These are phyloP conservation scores for Penicillium sp. DNA, from an alignment of 2,329 filamentous ascomycete species.

Conservation along the genomic window DNA sequence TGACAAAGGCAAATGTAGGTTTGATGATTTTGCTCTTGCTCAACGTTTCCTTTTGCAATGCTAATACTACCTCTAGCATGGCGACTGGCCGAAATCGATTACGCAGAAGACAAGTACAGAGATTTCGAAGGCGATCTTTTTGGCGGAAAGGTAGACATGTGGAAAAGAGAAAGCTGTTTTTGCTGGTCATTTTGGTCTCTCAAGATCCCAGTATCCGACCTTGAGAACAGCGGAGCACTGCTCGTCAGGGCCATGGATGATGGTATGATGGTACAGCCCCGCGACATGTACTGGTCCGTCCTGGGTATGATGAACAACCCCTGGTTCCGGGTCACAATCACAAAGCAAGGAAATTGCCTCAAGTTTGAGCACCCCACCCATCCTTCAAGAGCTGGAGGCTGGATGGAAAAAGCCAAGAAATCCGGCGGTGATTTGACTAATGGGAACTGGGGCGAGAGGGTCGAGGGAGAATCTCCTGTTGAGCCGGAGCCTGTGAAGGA, in stretches of 20 bases:
- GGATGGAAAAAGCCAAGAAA: conserved; percentile 92
- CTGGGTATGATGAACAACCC: conserved; percentile 98
- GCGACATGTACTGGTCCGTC: conserved; percentile 96
- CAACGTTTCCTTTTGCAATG: background rate
- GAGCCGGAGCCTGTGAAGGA: conserved; percentile 59
- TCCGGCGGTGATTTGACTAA: conserved; percentile 77
- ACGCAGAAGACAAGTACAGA: conserved; percentile 84
- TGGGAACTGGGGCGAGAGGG: conserved; percentile 78
- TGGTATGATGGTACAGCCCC: conserved; percentile 78
- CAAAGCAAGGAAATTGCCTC: conserved; percentile 63
- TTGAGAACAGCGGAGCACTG: conserved; percentile 68
- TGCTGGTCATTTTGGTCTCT: conserved; percentile 94
- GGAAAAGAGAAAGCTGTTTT: conserved; percentile 77
- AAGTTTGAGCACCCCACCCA: conserved; percentile 88
- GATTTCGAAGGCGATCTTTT: conserved; percentile 64
- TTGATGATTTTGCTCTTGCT: background rate
- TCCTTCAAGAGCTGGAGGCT: conserved; percentile 76
- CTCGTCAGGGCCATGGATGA: conserved; percentile 89
- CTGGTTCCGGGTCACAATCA: conserved; percentile 82
- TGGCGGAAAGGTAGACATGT: conserved; percentile 76
- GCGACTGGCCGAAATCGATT: conserved; percentile 74
- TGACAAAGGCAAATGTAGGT: conserved; percentile 68
- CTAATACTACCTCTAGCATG: conserved; percentile 52
- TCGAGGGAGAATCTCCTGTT: conserved; percentile 50
- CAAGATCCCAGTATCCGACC: conserved; percentile 62